These are phyloP conservation scores for Lyophyllum decastes DNA, from an alignment of 768 basidiomycete genomes.

Conservation along the genomic window DNA sequence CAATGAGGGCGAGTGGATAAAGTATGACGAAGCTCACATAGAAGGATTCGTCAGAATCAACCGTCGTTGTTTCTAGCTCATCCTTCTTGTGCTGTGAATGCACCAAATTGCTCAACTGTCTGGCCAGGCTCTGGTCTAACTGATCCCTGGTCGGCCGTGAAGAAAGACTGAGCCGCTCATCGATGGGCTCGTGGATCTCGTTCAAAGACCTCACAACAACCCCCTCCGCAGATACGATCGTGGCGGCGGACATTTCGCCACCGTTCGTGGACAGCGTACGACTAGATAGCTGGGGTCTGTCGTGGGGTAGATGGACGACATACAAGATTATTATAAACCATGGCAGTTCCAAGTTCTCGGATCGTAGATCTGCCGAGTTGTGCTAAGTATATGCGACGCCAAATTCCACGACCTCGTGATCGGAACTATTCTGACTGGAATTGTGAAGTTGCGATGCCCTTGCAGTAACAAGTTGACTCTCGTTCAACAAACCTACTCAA, in stretches of 20 bases:
- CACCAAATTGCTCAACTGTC: slow-evolving; percentile 31
- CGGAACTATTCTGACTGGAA: neutral
- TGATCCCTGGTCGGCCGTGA: slow-evolving; percentile 30
- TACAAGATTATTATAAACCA: neutral
- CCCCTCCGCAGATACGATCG: slow-evolving; percentile 16
- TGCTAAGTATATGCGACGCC: neutral
- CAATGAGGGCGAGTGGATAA: neutral
- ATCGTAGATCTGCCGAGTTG: neutral
- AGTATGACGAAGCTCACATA: slow-evolving; percentile 10
- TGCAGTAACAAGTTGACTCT: too few relatives aligned
- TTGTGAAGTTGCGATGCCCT: too few relatives aligned
- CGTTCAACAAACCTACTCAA: neutral
- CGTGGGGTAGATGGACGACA: neutral
- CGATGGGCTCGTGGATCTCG: slow-evolving; percentile 34
- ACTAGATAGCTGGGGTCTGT: neutral
- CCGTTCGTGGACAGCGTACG: neutral
- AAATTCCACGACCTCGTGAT: slow-evolving; percentile 2
- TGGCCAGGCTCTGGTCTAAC: slow-evolving; percentile 33
- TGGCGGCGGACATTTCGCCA: neutral
- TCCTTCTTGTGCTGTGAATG: slow-evolving; percentile 18
- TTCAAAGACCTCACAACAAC: slow-evolving; percentile 29
- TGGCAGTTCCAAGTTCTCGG: neutral
- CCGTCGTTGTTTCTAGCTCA: neutral
- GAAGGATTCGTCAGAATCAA: slow-evolving; percentile 8
- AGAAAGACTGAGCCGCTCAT: slow-evolving; percentile 35